Evolutionary conservation across 306 rosid genomes (phyloP).

Genomic region (Prunus fruticosa): DNA sequence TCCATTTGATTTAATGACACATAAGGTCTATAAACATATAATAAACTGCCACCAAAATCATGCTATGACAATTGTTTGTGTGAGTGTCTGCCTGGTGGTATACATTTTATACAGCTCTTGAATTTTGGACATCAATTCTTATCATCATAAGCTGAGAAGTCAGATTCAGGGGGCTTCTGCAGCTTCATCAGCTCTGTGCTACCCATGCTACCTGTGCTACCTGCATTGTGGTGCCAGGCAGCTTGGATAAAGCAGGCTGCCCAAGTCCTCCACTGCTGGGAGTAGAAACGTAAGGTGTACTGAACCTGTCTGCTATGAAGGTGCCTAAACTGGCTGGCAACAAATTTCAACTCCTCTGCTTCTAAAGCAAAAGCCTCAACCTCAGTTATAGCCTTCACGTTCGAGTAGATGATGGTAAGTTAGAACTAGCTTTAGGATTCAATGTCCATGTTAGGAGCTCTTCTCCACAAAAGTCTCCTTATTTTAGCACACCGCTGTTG

Average conservation of each 20-base stretch:
- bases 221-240: slow-evolving; percentile 61
- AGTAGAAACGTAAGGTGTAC: slow-evolving; percentile 44
- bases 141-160: slow-evolving; percentile 42
- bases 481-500: slow-evolving; percentile 73
- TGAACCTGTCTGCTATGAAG: slow-evolving; percentile 86
- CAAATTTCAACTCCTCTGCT: slow-evolving; percentile 84
- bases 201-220: slow-evolving; percentile 9
- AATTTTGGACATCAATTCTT: slow-evolving; percentile 1
- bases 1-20: too few species aligned
- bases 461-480: slow-evolving; percentile 87
- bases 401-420: slow-evolving; percentile 79
- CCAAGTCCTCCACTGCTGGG: slow-evolving; percentile 83
- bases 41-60: not conserved
- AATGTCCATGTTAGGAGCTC: slow-evolving; percentile 90
- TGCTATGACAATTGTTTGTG: too few species aligned
- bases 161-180: slow-evolving; percentile 81
- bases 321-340: slow-evolving; percentile 79
- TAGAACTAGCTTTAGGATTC: slow-evolving; percentile 73
- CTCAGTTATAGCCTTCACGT: slow-evolving; percentile 72
- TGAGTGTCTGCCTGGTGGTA: too few species aligned
- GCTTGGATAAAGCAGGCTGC: slow-evolving; percentile 84
- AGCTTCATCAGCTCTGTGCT: slow-evolving; percentile 9
- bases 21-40: too few species aligned
- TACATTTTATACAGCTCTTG: not conserved
- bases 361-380: slow-evolving; percentile 95